phyloP scores from a whole-genome alignment of 129 eudicot species.

The Tagetes erecta region DNA sequence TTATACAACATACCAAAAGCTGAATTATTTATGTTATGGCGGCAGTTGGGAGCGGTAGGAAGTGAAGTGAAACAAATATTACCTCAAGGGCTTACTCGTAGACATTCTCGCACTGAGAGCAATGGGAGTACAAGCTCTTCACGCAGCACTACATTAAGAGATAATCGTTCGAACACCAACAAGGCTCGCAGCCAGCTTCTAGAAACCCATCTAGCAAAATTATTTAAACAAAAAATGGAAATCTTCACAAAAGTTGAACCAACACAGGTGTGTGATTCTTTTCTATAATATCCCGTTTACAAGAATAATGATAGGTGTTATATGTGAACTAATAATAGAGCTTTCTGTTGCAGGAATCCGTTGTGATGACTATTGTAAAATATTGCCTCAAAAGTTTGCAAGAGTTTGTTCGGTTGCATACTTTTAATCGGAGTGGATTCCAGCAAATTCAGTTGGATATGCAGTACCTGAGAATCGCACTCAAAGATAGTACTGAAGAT shows the following conservation, averaged over 20 bases:
- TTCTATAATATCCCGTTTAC: background rate
- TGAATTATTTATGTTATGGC: slow-evolving; percentile 20
- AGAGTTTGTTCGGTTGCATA: slow-evolving; percentile 83
- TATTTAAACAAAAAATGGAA: slow-evolving; percentile 93
- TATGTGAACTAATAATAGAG: slow-evolving; percentile 5
- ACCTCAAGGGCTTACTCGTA: slow-evolving; percentile 66
- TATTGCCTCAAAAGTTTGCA: slow-evolving; percentile 86
- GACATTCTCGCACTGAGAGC: slow-evolving; percentile 91
- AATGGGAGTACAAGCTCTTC: slow-evolving; percentile 94
- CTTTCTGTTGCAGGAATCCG: slow-evolving; percentile 74
- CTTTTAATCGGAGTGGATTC: slow-evolving; percentile 94
- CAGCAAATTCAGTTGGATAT: slow-evolving; percentile 96
- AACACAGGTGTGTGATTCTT: slow-evolving; percentile 60
- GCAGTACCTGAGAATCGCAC: slow-evolving; percentile 70
- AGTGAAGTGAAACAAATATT: slow-evolving; percentile 78
- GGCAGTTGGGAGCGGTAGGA: slow-evolving; percentile 58
- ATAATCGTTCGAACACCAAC: slow-evolving; percentile 74
- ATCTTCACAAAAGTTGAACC: slow-evolving; percentile 90
- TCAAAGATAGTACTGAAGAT: slow-evolving; percentile 79
- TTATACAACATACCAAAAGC: background rate
- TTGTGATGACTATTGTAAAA: slow-evolving; percentile 66
- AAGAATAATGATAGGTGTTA: background rate
- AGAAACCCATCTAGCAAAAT: slow-evolving; percentile 92
- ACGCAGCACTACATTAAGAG: slow-evolving; percentile 85
- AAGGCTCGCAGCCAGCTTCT: slow-evolving; percentile 94